phyloP scores from a whole-genome alignment of 2,329 filamentous ascomycete species.

The Cercospora zeina region DNA sequence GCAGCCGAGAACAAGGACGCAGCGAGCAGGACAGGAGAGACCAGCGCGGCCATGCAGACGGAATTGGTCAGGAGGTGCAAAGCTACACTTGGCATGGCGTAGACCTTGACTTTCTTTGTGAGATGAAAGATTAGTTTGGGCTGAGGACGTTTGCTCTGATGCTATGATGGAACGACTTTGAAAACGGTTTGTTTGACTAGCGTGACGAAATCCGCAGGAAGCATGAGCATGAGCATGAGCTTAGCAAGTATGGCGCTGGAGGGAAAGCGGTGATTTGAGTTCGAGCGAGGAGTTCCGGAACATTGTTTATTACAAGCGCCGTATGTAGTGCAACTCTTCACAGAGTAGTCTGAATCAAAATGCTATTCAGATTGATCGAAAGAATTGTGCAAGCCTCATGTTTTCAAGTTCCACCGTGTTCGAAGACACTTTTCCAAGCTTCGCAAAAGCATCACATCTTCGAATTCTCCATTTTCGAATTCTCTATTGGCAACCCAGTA shows the following conservation, averaged over 20 bases:
- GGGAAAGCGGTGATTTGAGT: neutral
- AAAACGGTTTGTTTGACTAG: neutral
- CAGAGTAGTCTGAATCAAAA: neutral
- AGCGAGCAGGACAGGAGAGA: constrained; percentile 56
- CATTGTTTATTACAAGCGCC: neutral
- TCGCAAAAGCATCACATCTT: too few relatives aligned
- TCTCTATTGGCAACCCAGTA: too few relatives aligned
- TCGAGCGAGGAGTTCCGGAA: constrained; percentile 8
- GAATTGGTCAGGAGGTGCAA: constrained; percentile 46
- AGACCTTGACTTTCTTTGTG: neutral
- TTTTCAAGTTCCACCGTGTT: too few relatives aligned
- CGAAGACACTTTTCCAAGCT: too few relatives aligned
- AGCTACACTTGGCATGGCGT: constrained; percentile 28
- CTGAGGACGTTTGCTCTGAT: neutral
- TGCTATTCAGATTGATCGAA: neutral
- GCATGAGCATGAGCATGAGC: neutral
- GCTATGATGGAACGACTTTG: neutral
- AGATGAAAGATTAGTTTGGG: neutral
- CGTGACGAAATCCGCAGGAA: neutral
- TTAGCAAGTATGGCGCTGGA: neutral
- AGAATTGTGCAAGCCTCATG: neutral
- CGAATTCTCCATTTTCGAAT: too few relatives aligned
- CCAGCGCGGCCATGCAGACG: constrained; percentile 52
- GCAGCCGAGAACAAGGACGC: constrained; percentile 65
- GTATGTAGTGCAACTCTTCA: constrained; percentile 4